A percentile compares a stretch with the other conserved stretches of the same genome.
Conservation (phyloP, 768 basidiomycete genomes). For the Termitomyces sp. region DNA sequence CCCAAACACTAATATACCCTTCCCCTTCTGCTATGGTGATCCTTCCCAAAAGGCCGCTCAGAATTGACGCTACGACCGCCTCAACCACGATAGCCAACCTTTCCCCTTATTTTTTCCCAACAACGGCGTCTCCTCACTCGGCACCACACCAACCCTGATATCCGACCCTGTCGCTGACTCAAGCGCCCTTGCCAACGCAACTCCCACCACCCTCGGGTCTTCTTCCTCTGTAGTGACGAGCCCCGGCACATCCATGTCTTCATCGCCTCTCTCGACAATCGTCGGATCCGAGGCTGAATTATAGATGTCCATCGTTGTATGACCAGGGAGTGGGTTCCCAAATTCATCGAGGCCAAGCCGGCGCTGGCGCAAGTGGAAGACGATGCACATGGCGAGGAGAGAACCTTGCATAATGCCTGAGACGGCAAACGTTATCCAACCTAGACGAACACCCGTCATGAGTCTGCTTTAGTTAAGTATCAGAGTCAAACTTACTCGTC, state of each 20-base stretch:
- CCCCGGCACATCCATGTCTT: constrained; percentile 17
- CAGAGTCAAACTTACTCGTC: constrained; percentile 51
- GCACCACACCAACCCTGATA: constrained; percentile 9
- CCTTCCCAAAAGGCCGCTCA: background rate
- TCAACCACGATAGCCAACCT: constrained; percentile 4
- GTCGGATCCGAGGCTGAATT: background rate
- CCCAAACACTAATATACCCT: background rate
- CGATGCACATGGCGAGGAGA: constrained; percentile 79
- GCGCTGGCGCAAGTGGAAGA: constrained; percentile 78
- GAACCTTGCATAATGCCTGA: constrained; percentile 80
- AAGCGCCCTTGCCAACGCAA: constrained; percentile 17
- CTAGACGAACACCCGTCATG: constrained; percentile 24
- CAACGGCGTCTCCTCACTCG: constrained; percentile 17
- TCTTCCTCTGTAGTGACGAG: constrained; percentile 18
- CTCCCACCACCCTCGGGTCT: constrained; percentile 15
- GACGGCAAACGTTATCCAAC: constrained; percentile 78
- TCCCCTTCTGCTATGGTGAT: no score
- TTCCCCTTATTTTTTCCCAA: constrained; percentile 3
- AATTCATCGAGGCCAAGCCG: constrained; percentile 84
- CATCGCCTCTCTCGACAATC: background rate
- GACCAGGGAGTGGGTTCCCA: constrained; percentile 42
- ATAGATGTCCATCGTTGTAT: no score
- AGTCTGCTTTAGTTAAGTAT: background rate
- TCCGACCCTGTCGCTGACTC: constrained; percentile 18
- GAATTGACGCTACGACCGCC: background rate